Conservation (phyloP, 2,329 filamentous ascomycete genomes). For the Neonectria neomacrospora region DNA sequence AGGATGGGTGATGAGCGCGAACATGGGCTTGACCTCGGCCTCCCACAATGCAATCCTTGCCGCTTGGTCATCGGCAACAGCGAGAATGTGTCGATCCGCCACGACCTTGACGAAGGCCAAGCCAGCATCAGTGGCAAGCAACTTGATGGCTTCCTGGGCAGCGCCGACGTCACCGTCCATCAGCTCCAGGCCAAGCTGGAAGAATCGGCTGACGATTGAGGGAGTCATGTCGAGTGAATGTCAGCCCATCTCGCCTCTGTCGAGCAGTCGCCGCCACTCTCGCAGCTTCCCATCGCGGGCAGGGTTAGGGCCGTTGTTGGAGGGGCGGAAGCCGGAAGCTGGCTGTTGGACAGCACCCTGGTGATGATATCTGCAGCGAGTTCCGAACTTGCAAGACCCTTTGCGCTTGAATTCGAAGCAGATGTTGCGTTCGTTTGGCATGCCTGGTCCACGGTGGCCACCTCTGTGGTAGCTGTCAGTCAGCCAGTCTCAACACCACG, state of each 20-base stretch:
- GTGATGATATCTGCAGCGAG: background rate
- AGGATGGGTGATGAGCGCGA: constrained; percentile 50
- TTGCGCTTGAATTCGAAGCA: background rate
- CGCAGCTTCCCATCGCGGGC: constrained; percentile 31
- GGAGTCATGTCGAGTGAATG: background rate
- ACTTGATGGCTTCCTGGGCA: constrained; percentile 35
- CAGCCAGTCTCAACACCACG: too few relatives aligned
- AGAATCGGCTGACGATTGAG: constrained; percentile 24
- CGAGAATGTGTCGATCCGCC: constrained; percentile 41
- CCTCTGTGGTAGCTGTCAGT: too few relatives aligned
- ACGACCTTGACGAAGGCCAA: constrained; percentile 43
- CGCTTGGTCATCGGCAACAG: constrained; percentile 35
- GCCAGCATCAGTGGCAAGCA: constrained; percentile 44
- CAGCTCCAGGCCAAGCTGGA: constrained; percentile 34
- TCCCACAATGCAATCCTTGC: background rate
- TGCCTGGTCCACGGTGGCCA: too few relatives aligned
- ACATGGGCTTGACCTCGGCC: constrained; percentile 43
- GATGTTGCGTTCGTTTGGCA: background rate
- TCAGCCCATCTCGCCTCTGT: constrained; percentile 2
- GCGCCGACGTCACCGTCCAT: constrained; percentile 36
- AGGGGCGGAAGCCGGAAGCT: background rate
- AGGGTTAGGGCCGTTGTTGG: background rate
- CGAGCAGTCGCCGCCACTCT: constrained; percentile 35
- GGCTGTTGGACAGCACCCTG: background rate
- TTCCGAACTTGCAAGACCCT: background rate